phyloP scores from a whole-genome alignment of 2,329 filamentous ascomycete species.

The Claviceps sp. region DNA sequence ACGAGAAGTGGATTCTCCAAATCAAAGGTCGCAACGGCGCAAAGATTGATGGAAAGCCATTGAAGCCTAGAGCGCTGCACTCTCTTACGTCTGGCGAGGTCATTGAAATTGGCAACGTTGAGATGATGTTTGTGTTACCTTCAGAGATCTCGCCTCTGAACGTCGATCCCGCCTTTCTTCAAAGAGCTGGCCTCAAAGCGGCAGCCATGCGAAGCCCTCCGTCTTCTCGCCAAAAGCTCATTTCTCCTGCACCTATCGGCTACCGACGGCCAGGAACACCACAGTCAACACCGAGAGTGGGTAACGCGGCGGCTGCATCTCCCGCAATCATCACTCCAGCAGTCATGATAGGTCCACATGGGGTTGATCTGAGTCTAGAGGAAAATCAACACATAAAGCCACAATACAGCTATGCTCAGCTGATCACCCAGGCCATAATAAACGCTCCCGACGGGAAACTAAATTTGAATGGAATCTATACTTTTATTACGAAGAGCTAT shows the following conservation, averaged over 20 bases:
- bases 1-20: conserved; percentile 66
- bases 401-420: conserved; percentile 87
- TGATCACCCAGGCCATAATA: conserved; percentile 94
- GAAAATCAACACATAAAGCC: conserved; percentile 86
- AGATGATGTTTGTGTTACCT: conserved; percentile 99
- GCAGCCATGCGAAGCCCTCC: conserved; percentile 16
- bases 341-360: conserved; percentile 28
- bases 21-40: conserved; percentile 89
- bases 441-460: conserved; percentile 77
- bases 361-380: conserved; percentile 69
- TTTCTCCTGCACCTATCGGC: conserved; percentile 46
- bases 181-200: conserved; percentile 46
- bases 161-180: conserved; percentile 55
- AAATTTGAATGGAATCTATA: conserved; percentile 85
- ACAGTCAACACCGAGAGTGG: conserved; percentile 27
- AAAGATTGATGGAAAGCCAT: conserved; percentile 60
- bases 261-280: conserved; percentile 50
- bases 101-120: conserved; percentile 79
- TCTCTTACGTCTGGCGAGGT: conserved; percentile 75
- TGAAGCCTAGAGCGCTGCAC: conserved; percentile 54
- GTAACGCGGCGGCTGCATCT: conserved; percentile 15
- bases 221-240: conserved; percentile 29
- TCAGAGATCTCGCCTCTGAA: conserved; percentile 51
- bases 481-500: conserved; percentile 81
- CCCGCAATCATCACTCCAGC: conserved; percentile 23